These are phyloP conservation scores for Dactylellina leptospora DNA, from an alignment of 2,329 filamentous ascomycete genomes.

Conservation along the genomic window DNA sequence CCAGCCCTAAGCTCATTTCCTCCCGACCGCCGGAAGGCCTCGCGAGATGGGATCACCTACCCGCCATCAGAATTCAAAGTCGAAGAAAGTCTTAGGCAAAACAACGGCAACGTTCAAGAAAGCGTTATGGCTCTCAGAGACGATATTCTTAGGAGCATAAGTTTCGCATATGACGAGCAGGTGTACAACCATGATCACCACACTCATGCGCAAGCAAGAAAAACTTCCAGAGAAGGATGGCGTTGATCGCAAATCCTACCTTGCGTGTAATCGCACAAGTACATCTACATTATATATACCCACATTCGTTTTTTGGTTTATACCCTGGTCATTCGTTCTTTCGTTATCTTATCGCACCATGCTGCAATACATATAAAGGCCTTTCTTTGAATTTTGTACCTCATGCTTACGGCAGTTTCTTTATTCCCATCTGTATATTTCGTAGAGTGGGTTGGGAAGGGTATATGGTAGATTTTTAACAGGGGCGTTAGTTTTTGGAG, in stretches of 20 bases:
- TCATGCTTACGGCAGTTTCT: too few relatives aligned
- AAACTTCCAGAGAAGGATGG: conserved; percentile 39
- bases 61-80: conserved; percentile 52
- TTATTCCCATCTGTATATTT: too few relatives aligned
- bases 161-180: conserved; percentile 48
- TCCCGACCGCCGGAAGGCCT: conserved; percentile 22
- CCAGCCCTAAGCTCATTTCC: conserved; percentile 6
- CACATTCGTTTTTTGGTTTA: conserved; percentile 1
- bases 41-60: conserved; percentile 32
- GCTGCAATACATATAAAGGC: too few relatives aligned
- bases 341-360: too few relatives aligned
- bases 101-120: conserved; percentile 50
- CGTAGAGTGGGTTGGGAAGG: conserved; percentile 13
- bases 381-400: too few relatives aligned
- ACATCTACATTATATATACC: background rate
- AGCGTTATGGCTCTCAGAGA: conserved; percentile 41
- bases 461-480: conserved; percentile 20
- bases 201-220: conserved; percentile 37
- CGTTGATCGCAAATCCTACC: conserved; percentile 51
- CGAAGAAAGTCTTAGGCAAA: conserved; percentile 44
- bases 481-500: conserved; percentile 33
- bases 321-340: background rate
- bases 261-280: background rate
- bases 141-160: conserved; percentile 48
- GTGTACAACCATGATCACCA: conserved; percentile 45